Conservation (phyloP, 2,329 filamentous ascomycete genomes). For the Fusarium mangiferae region DNA sequence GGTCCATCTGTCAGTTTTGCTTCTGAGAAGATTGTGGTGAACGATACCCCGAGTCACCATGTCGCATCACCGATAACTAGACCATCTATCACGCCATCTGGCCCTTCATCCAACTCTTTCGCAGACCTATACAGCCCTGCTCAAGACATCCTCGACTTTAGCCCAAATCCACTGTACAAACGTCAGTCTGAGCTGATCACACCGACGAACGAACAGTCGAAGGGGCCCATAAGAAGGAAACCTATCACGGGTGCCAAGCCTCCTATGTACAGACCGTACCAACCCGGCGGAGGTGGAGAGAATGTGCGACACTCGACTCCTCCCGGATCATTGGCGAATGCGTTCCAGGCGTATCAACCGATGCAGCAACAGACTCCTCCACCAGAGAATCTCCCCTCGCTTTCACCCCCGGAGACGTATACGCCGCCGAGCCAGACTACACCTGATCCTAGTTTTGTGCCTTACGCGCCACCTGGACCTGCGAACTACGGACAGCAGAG, state of each 20-base stretch:
- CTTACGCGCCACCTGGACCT: not conserved
- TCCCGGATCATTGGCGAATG: not conserved
- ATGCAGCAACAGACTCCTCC: not conserved
- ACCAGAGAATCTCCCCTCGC: not conserved
- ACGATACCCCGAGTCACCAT: not conserved
- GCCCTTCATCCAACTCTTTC: not conserved
- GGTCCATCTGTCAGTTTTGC: not conserved
- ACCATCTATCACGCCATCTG: not conserved
- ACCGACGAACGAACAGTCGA: not conserved
- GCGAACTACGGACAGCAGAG: not conserved
- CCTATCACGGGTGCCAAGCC: conserved; percentile 5
- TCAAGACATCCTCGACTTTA: conserved; percentile 11
- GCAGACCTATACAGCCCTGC: conserved; percentile 19
- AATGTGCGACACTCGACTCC: conserved; percentile 3
- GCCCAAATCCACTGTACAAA: not conserved
- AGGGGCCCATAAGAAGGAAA: conserved; percentile 22
- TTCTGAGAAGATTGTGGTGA: conserved; percentile 1
- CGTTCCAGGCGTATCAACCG: conserved; percentile 18
- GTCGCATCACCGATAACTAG: not conserved
- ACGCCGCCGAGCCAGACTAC: not conserved
- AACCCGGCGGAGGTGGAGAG: not conserved
- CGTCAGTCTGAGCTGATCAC: not conserved
- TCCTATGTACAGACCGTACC: conserved; percentile 17
- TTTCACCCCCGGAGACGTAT: not conserved
- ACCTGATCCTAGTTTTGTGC: conserved; percentile 1